These are phyloP conservation scores for Sporisorium exsertum DNA, from an alignment of 1,284 basidiomycete genomes.

Conservation along the genomic window DNA sequence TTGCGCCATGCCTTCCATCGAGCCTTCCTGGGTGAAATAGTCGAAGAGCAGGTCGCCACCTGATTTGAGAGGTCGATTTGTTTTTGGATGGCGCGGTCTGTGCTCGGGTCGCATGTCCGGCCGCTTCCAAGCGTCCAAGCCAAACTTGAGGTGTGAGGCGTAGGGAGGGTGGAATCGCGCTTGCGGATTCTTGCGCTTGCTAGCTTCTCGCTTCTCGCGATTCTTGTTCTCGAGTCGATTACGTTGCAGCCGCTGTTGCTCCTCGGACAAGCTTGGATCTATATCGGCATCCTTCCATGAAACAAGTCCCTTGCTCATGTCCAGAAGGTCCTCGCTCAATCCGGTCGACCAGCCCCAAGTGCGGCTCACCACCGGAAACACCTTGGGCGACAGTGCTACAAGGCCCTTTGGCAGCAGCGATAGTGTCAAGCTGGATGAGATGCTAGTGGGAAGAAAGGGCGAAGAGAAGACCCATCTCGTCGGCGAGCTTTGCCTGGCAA, in stretches of 20 bases:
- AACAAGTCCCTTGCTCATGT: slow-evolving; percentile 20
- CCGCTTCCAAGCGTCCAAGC: slow-evolving; percentile 26
- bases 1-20: slow-evolving; percentile 19
- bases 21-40: slow-evolving; percentile 30
- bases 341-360: slow-evolving; percentile 19
- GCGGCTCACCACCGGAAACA: slow-evolving; percentile 13
- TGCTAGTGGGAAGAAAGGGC: slow-evolving; percentile 18
- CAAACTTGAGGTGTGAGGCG: slow-evolving; percentile 21
- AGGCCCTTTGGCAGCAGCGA: slow-evolving; percentile 22
- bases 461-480: slow-evolving; percentile 21
- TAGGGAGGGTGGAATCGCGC: slow-evolving; percentile 36
- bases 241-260: slow-evolving; percentile 11
- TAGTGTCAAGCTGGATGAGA: slow-evolving; percentile 16
- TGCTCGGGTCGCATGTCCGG: neutral
- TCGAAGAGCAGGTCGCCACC: slow-evolving; percentile 26
- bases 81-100: slow-evolving; percentile 21
- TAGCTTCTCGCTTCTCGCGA: slow-evolving; percentile 12
- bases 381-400: slow-evolving; percentile 18
- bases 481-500: slow-evolving; percentile 10
- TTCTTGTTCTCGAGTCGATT: slow-evolving; percentile 25
- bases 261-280: slow-evolving; percentile 6
- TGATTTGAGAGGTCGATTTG: slow-evolving; percentile 16
- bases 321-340: slow-evolving; percentile 15
- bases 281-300: slow-evolving; percentile 16
- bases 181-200: slow-evolving; percentile 15